These are phyloP conservation scores for Melanogaster broomeanus DNA, from an alignment of 768 basidiomycete genomes.

Conservation along the genomic window DNA sequence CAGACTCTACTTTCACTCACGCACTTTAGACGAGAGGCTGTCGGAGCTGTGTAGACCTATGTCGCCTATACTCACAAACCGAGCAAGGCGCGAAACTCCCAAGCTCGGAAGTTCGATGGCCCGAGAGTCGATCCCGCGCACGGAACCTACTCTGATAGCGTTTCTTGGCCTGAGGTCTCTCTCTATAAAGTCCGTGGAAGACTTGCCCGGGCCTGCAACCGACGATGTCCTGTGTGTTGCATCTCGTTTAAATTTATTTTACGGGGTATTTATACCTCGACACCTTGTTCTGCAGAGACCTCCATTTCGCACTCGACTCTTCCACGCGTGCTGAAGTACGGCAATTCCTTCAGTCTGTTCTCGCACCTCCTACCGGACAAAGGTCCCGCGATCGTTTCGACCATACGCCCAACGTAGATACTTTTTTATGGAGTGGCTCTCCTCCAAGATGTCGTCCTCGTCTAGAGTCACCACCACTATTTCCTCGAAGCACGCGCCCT, in stretches of 20 bases:
- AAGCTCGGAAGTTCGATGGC: conserved; percentile 33
- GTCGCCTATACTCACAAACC: conserved; percentile 45
- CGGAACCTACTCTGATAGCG: conserved; percentile 18
- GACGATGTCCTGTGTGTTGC: conserved; percentile 45
- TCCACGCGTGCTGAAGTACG: conserved; percentile 24
- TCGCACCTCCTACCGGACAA: conserved; percentile 15
- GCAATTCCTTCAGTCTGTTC: conserved; percentile 29
- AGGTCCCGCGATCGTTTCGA: conserved; percentile 11
- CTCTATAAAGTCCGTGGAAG: conserved; percentile 31
- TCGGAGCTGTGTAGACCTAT: conserved; percentile 36
- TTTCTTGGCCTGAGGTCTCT: conserved; percentile 27
- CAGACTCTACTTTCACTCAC: neutral
- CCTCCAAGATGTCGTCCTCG: conserved; percentile 25
- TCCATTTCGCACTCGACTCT: conserved; percentile 32
- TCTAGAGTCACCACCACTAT: conserved; percentile 45
- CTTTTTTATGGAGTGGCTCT: conserved; percentile 33
- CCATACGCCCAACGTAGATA: conserved; percentile 18
- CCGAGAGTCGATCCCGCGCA: conserved; percentile 27
- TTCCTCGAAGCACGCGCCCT: conserved; percentile 35
- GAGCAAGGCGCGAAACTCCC: conserved; percentile 50
- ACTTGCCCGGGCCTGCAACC: conserved; percentile 28
- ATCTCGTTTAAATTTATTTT: neutral
- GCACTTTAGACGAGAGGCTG: conserved; percentile 25
- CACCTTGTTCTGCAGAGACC: conserved; percentile 25
- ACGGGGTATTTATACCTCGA: neutral